Conservation (phyloP, 2,329 filamentous ascomycete species). For the Raffaelea deltoideospora region DNA sequence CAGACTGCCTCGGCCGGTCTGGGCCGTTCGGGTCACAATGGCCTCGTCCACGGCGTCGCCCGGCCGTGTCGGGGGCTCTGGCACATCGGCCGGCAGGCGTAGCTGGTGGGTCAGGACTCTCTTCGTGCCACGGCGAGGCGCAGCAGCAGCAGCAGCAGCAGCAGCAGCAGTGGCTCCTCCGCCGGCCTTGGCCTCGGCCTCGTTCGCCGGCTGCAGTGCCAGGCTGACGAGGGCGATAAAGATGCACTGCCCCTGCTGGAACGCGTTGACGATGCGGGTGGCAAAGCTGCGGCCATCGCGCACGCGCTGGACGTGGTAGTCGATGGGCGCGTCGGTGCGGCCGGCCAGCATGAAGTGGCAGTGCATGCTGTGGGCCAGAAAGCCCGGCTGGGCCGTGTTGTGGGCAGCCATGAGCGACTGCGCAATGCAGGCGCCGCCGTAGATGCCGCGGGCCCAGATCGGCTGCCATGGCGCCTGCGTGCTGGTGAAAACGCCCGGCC, state of each 20-base stretch:
- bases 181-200: background rate
- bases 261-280: background rate
- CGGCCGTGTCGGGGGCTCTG: background rate
- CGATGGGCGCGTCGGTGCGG: background rate
- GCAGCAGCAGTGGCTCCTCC: background rate
- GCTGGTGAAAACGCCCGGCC: background rate
- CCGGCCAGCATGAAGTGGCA: conserved; percentile 3
- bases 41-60: background rate
- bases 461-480: conserved; percentile 1
- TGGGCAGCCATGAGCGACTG: conserved; percentile 2
- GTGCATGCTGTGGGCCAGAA: conserved; percentile 7
- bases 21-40: background rate
- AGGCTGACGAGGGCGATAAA: conserved; percentile 2
- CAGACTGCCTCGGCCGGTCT: background rate
- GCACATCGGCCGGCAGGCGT: background rate
- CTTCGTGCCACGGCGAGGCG: no score
- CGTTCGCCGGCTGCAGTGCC: background rate
- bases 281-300: conserved; percentile 1
- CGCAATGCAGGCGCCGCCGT: conserved; percentile 3
- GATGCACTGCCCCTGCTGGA: conserved; percentile 1
- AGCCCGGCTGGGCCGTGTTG: background rate
- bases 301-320: conserved; percentile 1
- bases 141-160: no score
- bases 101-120: background rate
- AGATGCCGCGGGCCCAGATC: conserved; percentile 5